Conservation (phyloP, 2,329 filamentous ascomycete genomes). For the Sporothrix schenckii region DNA sequence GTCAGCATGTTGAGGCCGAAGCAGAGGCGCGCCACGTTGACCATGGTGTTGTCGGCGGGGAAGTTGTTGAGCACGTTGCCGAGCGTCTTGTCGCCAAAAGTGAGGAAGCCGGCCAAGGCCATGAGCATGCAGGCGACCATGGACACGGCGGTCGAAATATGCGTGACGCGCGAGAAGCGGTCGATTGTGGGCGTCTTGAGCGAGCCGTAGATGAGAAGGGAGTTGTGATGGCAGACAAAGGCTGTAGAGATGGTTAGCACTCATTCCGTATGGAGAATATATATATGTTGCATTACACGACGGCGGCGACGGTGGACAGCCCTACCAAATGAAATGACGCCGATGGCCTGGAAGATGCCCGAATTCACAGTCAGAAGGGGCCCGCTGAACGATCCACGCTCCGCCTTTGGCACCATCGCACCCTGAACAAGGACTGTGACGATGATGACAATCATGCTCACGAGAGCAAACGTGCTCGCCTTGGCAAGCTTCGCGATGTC, state of each 20-base stretch:
- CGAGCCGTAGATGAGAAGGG: constrained; percentile 94
- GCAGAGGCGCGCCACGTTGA: constrained; percentile 91
- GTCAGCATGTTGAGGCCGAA: constrained; percentile 99
- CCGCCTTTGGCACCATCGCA: constrained; percentile 69
- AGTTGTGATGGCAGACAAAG: constrained; percentile 86
- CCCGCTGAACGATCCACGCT: constrained; percentile 70
- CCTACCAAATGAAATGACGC: constrained; percentile 94
- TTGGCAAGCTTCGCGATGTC: constrained; percentile 98
- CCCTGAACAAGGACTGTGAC: constrained; percentile 86
- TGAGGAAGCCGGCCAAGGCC: constrained; percentile 86
- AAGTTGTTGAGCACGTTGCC: constrained; percentile 99
- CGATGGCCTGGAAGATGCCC: constrained; percentile 93
- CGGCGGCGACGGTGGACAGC: constrained; percentile 36
- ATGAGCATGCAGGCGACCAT: constrained; percentile 89
- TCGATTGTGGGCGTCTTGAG: constrained; percentile 92
- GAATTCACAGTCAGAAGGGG: constrained; percentile 76
- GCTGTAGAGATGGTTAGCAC: constrained; percentile 45
- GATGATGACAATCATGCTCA: constrained; percentile 92
- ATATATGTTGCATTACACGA: too few relatives aligned
- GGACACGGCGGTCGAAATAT: constrained; percentile 87
- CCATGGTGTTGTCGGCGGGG: constrained; percentile 83
- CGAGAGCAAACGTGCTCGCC: constrained; percentile 87
- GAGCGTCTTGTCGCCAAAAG: constrained; percentile 86
- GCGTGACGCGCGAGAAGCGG: constrained; percentile 89
- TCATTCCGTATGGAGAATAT: background rate